Evolutionary conservation across 495 filamentous ascomycete species (phyloP).

Genomic region (Talaromyces wortmannii): DNA sequence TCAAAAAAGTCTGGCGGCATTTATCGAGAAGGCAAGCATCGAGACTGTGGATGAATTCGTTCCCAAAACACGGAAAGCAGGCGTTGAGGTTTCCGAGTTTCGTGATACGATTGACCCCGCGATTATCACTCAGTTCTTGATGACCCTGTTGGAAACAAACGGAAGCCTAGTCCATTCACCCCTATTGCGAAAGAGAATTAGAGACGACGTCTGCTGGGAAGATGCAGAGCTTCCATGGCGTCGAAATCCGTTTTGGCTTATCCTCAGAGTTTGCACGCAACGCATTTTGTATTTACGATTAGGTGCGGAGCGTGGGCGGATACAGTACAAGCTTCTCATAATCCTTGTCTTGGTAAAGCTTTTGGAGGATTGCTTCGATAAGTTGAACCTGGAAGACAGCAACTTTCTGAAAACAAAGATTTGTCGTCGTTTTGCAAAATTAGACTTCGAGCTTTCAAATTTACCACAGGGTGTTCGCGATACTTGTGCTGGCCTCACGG

Average conservation of each 20-base stretch:
- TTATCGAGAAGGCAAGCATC: slow-evolving; percentile 51
- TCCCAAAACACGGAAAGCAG: slow-evolving; percentile 42
- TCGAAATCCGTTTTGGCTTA: slow-evolving; percentile 49
- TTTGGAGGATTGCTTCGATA: slow-evolving; percentile 24
- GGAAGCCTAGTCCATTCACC: slow-evolving; percentile 26
- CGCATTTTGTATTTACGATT: slow-evolving; percentile 36
- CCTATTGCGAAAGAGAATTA: slow-evolving; percentile 45
- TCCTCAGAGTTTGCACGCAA: slow-evolving; percentile 47
- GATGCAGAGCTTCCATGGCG: slow-evolving; percentile 48
- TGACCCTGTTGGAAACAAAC: slow-evolving; percentile 47
- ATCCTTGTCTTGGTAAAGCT: slow-evolving; percentile 34
- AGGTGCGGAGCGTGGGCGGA: slow-evolving; percentile 37
- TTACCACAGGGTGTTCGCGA: background rate
- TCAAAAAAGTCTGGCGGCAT: slow-evolving; percentile 38
- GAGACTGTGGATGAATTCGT: slow-evolving; percentile 48
- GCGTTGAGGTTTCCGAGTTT: slow-evolving; percentile 32
- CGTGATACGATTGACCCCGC: slow-evolving; percentile 50
- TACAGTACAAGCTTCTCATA: slow-evolving; percentile 53
- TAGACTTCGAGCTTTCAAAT: slow-evolving; percentile 33
- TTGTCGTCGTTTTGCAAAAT: slow-evolving; percentile 53
- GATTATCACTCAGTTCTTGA: slow-evolving; percentile 47
- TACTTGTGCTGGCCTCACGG: slow-evolving; percentile 13
- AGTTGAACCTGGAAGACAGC: slow-evolving; percentile 18
- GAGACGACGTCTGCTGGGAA: slow-evolving; percentile 48
- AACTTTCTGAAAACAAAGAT: slow-evolving; percentile 46